A percentile compares a stretch with the other conserved stretches of the same genome.
Evolutionary conservation across 768 basidiomycete genomes (phyloP).

Genomic region (Suillus plorans): DNA sequence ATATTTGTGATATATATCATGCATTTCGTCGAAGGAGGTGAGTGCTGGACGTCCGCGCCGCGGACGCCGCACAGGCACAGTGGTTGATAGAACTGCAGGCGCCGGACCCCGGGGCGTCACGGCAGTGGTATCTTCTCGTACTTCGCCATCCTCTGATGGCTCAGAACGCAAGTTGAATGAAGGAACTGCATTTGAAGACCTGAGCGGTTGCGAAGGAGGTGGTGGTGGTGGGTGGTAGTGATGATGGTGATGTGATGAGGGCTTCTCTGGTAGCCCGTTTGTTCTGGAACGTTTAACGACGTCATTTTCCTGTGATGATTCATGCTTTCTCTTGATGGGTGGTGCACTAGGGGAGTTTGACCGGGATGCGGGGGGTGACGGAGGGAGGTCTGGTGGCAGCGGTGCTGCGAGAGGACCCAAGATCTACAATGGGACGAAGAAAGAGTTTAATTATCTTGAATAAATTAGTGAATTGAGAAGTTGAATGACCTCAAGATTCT

Average conservation of each 20-base stretch:
- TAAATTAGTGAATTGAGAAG: background rate
- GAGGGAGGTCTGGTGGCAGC: constrained; percentile 45
- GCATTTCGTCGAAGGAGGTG: constrained; percentile 56
- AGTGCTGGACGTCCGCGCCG: constrained; percentile 54
- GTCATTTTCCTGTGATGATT: constrained; percentile 24
- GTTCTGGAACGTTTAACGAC: constrained; percentile 34
- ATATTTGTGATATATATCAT: constrained; percentile 66
- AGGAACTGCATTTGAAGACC: constrained; percentile 22
- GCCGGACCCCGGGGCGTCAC: constrained; percentile 23
- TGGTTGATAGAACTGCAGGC: constrained; percentile 32
- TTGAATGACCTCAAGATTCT: constrained; percentile 38
- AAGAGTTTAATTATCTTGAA: constrained; percentile 4
- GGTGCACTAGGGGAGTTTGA: constrained; percentile 38
- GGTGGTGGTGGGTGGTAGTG: constrained; percentile 27
- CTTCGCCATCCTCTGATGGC: constrained; percentile 47
- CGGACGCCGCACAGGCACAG: constrained; percentile 64
- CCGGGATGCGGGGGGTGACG: constrained; percentile 46
- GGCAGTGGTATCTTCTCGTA: constrained; percentile 38
- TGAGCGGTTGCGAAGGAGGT: constrained; percentile 18
- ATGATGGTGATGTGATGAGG: constrained; percentile 27
- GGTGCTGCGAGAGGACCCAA: constrained; percentile 38
- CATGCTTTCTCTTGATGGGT: constrained; percentile 40
- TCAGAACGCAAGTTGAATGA: constrained; percentile 36
- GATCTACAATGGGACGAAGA: constrained; percentile 31
- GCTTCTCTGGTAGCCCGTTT: constrained; percentile 21